Conservation (phyloP, 371 early-diverging fungal genomes). For the Mucor piriformis region DNA sequence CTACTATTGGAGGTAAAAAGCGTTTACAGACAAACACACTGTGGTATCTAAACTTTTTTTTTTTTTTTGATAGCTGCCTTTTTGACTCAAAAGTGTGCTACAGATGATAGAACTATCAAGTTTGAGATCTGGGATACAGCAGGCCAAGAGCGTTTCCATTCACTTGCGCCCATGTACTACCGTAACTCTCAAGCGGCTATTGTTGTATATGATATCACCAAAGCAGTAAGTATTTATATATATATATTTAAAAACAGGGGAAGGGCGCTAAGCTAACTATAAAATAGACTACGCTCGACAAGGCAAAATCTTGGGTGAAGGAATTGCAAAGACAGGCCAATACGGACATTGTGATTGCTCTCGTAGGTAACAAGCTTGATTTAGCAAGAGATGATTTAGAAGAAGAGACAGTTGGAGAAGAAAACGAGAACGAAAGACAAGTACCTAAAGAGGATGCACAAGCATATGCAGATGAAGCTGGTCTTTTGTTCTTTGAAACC, state of each 20-base stretch:
- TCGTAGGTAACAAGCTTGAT: slow-evolving; percentile 96
- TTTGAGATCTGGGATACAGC: slow-evolving; percentile 96
- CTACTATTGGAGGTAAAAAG: slow-evolving; percentile 89
- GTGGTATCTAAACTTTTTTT: background rate
- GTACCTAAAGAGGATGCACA: slow-evolving; percentile 75
- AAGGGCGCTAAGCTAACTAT: too few species aligned
- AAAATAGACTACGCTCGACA: slow-evolving; percentile 91
- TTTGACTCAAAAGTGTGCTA: slow-evolving; percentile 69
- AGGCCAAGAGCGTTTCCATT: slow-evolving; percentile 88
- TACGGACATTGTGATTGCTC: slow-evolving; percentile 92
- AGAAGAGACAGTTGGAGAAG: slow-evolving; percentile 53
- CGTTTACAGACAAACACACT: background rate
- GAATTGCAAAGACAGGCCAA: slow-evolving; percentile 96
- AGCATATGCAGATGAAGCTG: slow-evolving; percentile 79
- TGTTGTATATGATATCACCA: slow-evolving; percentile 95
- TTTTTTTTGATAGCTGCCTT: slow-evolving; percentile 66
- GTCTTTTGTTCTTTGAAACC: slow-evolving; percentile 83
- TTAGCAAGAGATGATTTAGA: slow-evolving; percentile 41
- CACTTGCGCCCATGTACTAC: slow-evolving; percentile 99
- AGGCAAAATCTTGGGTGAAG: slow-evolving; percentile 99
- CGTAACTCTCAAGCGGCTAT: slow-evolving; percentile 95
- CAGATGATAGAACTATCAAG: slow-evolving; percentile 72
- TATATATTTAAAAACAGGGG: too few species aligned
- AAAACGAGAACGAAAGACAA: slow-evolving; percentile 60
- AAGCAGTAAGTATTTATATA: slow-evolving; percentile 60